A percentile compares a stretch with the other conserved stretches of the same genome.
Evolutionary conservation across 2,329 filamentous ascomycete species (phyloP).

Genomic region (Fusarium sp.): DNA sequence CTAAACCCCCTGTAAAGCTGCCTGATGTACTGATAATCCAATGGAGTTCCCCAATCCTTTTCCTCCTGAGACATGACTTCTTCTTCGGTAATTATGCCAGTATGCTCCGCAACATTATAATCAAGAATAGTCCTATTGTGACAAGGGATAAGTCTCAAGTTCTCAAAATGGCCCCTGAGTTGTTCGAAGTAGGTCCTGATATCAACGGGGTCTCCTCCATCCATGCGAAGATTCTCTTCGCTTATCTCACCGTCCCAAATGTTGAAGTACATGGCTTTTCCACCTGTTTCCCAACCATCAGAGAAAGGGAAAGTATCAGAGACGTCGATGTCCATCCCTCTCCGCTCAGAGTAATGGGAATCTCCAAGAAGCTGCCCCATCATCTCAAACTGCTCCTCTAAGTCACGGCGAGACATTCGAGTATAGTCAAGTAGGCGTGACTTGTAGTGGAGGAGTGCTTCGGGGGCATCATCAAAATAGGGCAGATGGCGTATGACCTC

Average conservation of each 20-base stretch:
- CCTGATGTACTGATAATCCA: slow-evolving; percentile 10
- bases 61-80: background rate
- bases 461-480: background rate
- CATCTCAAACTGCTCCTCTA: background rate
- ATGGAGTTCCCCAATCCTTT: background rate
- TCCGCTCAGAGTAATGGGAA: background rate
- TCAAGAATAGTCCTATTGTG: background rate
- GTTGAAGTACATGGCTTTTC: background rate
- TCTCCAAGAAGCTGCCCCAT: background rate
- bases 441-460: slow-evolving; percentile 4
- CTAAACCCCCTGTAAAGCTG: slow-evolving; percentile 1
- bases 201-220: background rate
- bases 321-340: background rate
- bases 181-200: background rate
- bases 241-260: background rate
- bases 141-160: background rate
- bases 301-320: background rate
- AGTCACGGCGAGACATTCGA: background rate
- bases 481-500: slow-evolving; percentile 4
- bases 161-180: background rate
- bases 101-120: background rate
- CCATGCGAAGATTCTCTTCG: background rate
- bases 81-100: background rate
- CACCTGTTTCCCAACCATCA: background rate
- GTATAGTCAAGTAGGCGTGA: slow-evolving; percentile 4